Conservation (phyloP, 257 asterid species). For the Nicotiana undulata region DNA sequence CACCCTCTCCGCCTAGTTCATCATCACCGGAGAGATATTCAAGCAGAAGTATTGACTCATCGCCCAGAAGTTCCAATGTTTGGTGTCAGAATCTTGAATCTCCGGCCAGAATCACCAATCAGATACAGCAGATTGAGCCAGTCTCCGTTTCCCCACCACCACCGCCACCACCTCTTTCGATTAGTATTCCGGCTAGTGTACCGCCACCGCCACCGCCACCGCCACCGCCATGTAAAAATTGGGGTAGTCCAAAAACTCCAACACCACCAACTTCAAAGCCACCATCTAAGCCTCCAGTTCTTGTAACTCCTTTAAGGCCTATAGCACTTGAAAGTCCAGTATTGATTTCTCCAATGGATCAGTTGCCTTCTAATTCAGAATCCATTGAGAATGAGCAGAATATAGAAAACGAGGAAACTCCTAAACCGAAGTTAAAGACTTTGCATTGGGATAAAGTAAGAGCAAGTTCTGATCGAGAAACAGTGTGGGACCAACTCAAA, state of each 20-base stretch:
- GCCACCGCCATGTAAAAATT: constrained; percentile 38
- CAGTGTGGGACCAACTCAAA: constrained; percentile 98
- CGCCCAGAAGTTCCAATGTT: constrained; percentile 40
- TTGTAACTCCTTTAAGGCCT: constrained; percentile 41
- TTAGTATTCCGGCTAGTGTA: background rate
- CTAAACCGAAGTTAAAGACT: constrained; percentile 83
- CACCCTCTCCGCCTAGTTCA: constrained; percentile 57
- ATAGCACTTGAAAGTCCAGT: constrained; percentile 32
- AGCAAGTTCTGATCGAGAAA: constrained; percentile 89
- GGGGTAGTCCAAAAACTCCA: constrained; percentile 64
- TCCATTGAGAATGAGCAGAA: constrained; percentile 16
- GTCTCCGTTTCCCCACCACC: constrained; percentile 23
- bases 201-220: constrained; percentile 53
- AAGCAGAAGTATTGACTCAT: constrained; percentile 50
- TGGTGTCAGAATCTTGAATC: constrained; percentile 31
- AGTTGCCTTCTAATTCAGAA: constrained; percentile 38
- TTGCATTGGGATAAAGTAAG: constrained; percentile 98
- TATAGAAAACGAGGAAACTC: constrained; percentile 35
- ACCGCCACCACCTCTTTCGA: constrained; percentile 27
- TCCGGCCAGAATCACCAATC: constrained; percentile 13
- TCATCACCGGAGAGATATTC: constrained; percentile 58
- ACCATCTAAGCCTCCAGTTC: constrained; percentile 33
- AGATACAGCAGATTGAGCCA: constrained; percentile 10
- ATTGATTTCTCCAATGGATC: constrained; percentile 41
- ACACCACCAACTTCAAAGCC: constrained; percentile 34